Evolutionary conservation across 1,284 basidiomycete genomes (phyloP).

Genomic region (Laetiporus sulphureus): DNA sequence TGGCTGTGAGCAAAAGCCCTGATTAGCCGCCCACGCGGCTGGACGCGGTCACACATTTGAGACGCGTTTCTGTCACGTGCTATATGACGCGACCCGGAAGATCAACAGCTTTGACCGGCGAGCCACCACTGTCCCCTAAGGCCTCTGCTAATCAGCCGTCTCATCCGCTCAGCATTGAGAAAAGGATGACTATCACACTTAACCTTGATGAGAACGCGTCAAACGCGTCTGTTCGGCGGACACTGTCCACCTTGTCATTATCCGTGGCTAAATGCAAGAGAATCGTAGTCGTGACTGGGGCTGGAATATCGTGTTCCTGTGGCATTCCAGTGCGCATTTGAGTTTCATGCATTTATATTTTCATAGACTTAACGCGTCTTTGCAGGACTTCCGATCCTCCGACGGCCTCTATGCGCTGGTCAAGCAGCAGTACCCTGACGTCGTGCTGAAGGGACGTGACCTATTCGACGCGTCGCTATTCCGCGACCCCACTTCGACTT

Average conservation of each 20-base stretch:
- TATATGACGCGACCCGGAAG: constrained; percentile 16
- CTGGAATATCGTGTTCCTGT: constrained; percentile 89
- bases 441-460: constrained; percentile 82
- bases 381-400: constrained; percentile 83
- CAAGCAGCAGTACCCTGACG: constrained; percentile 77
- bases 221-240: constrained; percentile 47
- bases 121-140: background rate
- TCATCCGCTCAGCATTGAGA: too few relatives aligned
- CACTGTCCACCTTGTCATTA: constrained; percentile 63
- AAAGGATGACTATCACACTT: constrained; percentile 44
- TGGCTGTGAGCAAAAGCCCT: too few relatives aligned
- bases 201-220: constrained; percentile 38
- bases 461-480: constrained; percentile 87
- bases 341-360: constrained; percentile 14
- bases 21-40: too few relatives aligned
- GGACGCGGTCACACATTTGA: background rate
- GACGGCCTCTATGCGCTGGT: constrained; percentile 87
- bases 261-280: constrained; percentile 78
- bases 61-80: constrained; percentile 10
- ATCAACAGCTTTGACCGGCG: constrained; percentile 2
- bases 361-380: background rate
- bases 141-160: too few relatives aligned
- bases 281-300: constrained; percentile 84
- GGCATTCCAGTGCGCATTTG: constrained; percentile 84
- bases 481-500: constrained; percentile 76